Evolutionary conservation across 164 flowering plant species (phyloP), one percentile per base, ranked within the genome.

Genomic region (Aristolochia contorta): DNA sequence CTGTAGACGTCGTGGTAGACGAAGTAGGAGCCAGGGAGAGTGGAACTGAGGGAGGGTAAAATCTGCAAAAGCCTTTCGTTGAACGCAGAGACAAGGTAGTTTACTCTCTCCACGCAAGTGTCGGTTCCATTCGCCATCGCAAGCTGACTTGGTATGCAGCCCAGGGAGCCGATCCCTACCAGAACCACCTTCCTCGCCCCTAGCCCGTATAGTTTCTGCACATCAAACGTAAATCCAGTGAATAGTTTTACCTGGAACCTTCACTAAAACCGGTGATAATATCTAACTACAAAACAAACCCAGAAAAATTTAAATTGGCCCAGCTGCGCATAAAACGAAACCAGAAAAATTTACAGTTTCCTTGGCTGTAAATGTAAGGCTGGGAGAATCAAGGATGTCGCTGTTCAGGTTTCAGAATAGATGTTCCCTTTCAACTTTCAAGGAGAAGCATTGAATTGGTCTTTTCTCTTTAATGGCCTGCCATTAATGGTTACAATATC

Each of bases 61-160:
- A 72, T 62, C 65, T 46, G 48, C 16, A 64, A 7, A 14, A 75
- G 65, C 14, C 72, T 72, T 13, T 23, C 47, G 27, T 75, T 75
- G 70, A 64, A 69, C 41, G 37, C 52, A 10, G 19, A 33, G 33
- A 67, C 73, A 60, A 69, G 32, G 23, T 69, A 25, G 56, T 75
- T 75, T 59, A 72, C 65, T 47, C 21, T 32, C 49, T 61, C 61
- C 15, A 75, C 57, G 30, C 79, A 75, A 30, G 65, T 58, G 5
- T 47, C 50, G 21, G 55, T 19, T 22, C 50, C 49, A 20, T n/a
- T 64, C 19, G 24, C 75, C 67, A 56, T 66, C 21, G 73, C 60
- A 12, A 75, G 54, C 21, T 68, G 75, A 49, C 68, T 62, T 0
- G 75, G 78, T 66, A 72, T 71, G 66, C 78, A 75, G 22, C 78